Conservation (phyloP, 768 basidiomycete species). For the Suillus lakei region DNA sequence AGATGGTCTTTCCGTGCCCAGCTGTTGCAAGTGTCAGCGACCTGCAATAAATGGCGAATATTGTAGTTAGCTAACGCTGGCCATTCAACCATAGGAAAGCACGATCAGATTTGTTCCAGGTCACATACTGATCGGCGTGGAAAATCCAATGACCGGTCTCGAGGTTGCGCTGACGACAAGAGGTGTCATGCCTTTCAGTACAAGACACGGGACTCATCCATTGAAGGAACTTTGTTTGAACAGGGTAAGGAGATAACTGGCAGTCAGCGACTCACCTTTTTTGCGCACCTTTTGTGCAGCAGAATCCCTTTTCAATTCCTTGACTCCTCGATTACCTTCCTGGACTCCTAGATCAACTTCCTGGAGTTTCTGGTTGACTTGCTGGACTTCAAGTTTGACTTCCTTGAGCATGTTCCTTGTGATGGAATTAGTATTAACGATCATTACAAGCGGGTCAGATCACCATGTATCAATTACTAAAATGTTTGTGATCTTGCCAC, state of each 20-base stretch:
- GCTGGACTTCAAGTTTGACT: too few species aligned
- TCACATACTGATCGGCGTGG: not conserved
- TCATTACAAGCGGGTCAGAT: not conserved
- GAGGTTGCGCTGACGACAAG: not conserved
- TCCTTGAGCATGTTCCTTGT: not conserved
- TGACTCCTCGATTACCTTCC: not conserved
- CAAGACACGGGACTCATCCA: not conserved
- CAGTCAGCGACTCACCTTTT: not conserved
- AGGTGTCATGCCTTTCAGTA: not conserved
- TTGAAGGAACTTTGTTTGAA: not conserved
- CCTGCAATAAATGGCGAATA: not conserved
- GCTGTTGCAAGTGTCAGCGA: not conserved
- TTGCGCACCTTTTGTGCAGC: not conserved
- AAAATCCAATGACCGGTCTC: slow-evolving; percentile 3
- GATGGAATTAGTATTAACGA: not conserved
- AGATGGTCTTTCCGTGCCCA: not conserved
- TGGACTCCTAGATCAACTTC: not conserved
- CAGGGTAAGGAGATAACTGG: not conserved
- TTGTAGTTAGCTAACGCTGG: not conserved
- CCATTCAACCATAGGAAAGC: slow-evolving; percentile 1
- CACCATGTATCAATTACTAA: not conserved
- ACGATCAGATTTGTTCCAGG: not conserved
- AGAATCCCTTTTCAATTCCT: not conserved
- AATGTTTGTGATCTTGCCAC: not conserved
- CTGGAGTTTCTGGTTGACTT: not conserved